Conservation (phyloP, 2,329 filamentous ascomycete genomes). For the Phoma sp. region DNA sequence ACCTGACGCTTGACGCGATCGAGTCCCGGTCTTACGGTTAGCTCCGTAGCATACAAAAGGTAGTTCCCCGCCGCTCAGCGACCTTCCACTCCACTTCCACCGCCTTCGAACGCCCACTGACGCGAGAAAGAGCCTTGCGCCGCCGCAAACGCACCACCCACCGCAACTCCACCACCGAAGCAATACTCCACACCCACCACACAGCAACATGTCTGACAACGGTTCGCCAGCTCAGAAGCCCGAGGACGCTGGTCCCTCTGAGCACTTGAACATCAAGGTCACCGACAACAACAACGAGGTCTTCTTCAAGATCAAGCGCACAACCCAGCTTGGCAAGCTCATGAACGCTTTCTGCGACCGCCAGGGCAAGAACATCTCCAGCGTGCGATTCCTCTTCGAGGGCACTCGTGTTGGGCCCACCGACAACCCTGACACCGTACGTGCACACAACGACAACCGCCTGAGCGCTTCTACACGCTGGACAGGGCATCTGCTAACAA, state of each 20-base stretch:
- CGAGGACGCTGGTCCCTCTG: slow-evolving; percentile 59
- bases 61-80: slow-evolving; percentile 27
- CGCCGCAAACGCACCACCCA: slow-evolving; percentile 8
- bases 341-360: slow-evolving; percentile 98
- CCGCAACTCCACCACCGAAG: slow-evolving; percentile 1
- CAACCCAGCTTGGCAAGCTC: slow-evolving; percentile 92
- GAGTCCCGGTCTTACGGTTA: slow-evolving; percentile 23
- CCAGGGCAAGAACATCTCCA: slow-evolving; percentile 83
- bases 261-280: slow-evolving; percentile 99
- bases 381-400: slow-evolving; percentile 94
- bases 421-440: slow-evolving; percentile 90
- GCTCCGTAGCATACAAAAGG: slow-evolving; percentile 28
- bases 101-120: slow-evolving; percentile 25
- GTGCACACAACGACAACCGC: slow-evolving; percentile 47
- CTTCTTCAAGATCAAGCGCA: slow-evolving; percentile 99
- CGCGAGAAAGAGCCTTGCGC: slow-evolving; percentile 15
- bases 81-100: slow-evolving; percentile 30
- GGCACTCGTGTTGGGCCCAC: slow-evolving; percentile 88
- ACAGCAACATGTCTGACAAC: slow-evolving; percentile 51
- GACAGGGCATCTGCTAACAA: slow-evolving; percentile 18
- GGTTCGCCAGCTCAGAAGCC: slow-evolving; percentile 52
- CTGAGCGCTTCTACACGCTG: not conserved
- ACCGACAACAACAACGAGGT: slow-evolving; percentile 99
- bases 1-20: slow-evolving; percentile 18
- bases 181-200: slow-evolving; percentile 2